Percentiles rank a stretch among this genome's conserved stretches.
These are phyloP conservation scores for Calonectria hawksworthii DNA, from an alignment of 2,329 filamentous ascomycete species.

Conservation along the genomic window DNA sequence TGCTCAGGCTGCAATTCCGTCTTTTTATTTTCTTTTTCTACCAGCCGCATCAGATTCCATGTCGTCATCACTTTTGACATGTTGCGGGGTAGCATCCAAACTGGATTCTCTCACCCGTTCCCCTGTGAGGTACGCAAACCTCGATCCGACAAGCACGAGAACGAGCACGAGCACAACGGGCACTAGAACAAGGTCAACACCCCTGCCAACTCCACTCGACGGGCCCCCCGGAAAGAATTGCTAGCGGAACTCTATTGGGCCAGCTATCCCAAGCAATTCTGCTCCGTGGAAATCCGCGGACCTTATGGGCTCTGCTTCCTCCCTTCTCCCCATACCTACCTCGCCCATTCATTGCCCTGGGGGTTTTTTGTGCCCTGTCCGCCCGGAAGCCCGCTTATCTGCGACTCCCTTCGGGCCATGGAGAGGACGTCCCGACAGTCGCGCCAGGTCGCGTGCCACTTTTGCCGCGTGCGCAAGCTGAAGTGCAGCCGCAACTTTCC, in stretches of 20 bases:
- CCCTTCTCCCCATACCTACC: neutral
- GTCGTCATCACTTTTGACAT: neutral
- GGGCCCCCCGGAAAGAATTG: neutral
- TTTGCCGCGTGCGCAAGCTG: conserved; percentile 53
- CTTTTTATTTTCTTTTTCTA: neutral
- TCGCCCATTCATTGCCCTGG: neutral
- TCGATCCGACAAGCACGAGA: neutral
- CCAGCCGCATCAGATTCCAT: neutral
- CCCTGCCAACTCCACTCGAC: neutral
- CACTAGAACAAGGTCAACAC: neutral
- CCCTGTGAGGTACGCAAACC: neutral
- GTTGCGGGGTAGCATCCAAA: neutral
- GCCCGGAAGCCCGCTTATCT: neutral
- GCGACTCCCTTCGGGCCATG: neutral
- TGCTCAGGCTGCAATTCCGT: neutral
- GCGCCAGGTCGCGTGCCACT: conserved; percentile 52
- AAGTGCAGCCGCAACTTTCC: conserved; percentile 54
- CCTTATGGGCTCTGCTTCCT: neutral
- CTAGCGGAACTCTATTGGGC: neutral
- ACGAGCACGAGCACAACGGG: neutral
- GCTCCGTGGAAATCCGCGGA: conserved; percentile 5
- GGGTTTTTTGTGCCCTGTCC: neutral
- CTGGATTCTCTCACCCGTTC: neutral
- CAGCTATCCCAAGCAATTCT: neutral
- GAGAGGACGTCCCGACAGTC: conserved; percentile 42